Evolutionary conservation across 1,139 yeast genomes (phyloP), one percentile per base, ranked within the genome.

Genomic region (Schizosaccharomyces versatilis): DNA sequence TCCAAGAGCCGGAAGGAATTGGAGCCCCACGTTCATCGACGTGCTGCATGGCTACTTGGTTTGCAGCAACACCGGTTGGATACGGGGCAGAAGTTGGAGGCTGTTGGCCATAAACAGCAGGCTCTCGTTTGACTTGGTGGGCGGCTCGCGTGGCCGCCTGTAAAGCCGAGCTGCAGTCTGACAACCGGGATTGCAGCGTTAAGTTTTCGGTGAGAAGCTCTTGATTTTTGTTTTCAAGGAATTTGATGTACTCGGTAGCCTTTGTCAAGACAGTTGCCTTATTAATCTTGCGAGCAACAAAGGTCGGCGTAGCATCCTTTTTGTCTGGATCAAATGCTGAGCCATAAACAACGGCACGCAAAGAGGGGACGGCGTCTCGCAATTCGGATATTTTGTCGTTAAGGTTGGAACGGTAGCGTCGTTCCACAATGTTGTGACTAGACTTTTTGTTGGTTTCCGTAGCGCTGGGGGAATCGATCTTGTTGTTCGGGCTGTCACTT

Each of bases 181-280:
- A 44, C 15, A 44, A 17, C 10, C 49, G 49, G 6, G 9, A 19
- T 19, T 44, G 49, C 60, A 81, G 69, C 47, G 70, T 72, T 5
- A 69, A 64, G 61, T 79, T 75, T 62, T 84, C 88, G 56, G 72
- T 70, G 59, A 68, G 70, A 61, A 84, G 70, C 15, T 68, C 61
- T 1, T 72, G 75, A 65, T 84, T 84, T 62, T 82, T 81, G 55
- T 69, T 67, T 64, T 86, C 94, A 64, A 88, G 72, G 67, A 86
- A 95, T 61, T 76, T 74, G 62, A 88, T 86, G 64, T 86, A 88
- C 66, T 86, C 96, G 1, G 93, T 83, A 5, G 96, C 95, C 65
- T 86, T 84, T 54, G 85, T 76, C 60, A 88, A 73, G 38, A 88
- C 86, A 54, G 85, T 81, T 7, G 95, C 96, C 67, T 88, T 88